Conservation (phyloP, 768 basidiomycete species). For the Trichaptum fuscoviolaceum region DNA sequence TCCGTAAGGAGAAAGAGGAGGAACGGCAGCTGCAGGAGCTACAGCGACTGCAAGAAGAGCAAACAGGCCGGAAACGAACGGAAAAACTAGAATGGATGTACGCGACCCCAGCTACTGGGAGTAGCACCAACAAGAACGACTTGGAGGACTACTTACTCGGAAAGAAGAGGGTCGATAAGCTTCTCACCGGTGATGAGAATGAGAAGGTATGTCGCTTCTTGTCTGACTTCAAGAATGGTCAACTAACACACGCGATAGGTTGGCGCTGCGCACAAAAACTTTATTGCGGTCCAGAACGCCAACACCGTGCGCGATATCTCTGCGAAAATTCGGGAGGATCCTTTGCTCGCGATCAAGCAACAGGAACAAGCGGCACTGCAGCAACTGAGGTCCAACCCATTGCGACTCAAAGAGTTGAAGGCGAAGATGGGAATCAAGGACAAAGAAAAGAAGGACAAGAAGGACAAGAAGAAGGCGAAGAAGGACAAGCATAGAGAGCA, state of each 20-base stretch:
- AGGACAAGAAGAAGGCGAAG: slow-evolving; percentile 51
- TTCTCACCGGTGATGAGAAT: slow-evolving; percentile 86
- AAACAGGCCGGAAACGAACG: slow-evolving; percentile 89
- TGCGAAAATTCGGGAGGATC: slow-evolving; percentile 94
- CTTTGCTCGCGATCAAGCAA: slow-evolving; percentile 94
- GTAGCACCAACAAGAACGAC: slow-evolving; percentile 79
- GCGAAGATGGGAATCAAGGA: slow-evolving; percentile 76
- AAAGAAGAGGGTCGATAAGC: slow-evolving; percentile 97
- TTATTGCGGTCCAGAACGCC: slow-evolving; percentile 93
- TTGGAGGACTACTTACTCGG: slow-evolving; percentile 95
- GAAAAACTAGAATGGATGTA: slow-evolving; percentile 99
- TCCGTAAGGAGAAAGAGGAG: slow-evolving; percentile 96
- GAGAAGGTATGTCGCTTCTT: slow-evolving; percentile 54
- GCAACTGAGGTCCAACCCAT: slow-evolving; percentile 78
- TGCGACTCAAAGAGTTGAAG: slow-evolving; percentile 77
- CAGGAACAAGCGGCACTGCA: slow-evolving; percentile 94
- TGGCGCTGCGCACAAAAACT: slow-evolving; percentile 84
- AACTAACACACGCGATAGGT: slow-evolving; percentile 39
- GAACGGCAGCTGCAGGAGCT: slow-evolving; percentile 95
- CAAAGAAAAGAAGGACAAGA: slow-evolving; percentile 68
- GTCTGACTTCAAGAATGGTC: slow-evolving; percentile 5
- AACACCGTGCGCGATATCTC: slow-evolving; percentile 85
- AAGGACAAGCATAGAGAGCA: slow-evolving; percentile 43
- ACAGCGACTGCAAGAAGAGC: slow-evolving; percentile 90
- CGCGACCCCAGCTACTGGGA: slow-evolving; percentile 93